phyloP scores from a whole-genome alignment of 495 filamentous ascomycete genomes.

The Trichoderma asperelloides region DNA sequence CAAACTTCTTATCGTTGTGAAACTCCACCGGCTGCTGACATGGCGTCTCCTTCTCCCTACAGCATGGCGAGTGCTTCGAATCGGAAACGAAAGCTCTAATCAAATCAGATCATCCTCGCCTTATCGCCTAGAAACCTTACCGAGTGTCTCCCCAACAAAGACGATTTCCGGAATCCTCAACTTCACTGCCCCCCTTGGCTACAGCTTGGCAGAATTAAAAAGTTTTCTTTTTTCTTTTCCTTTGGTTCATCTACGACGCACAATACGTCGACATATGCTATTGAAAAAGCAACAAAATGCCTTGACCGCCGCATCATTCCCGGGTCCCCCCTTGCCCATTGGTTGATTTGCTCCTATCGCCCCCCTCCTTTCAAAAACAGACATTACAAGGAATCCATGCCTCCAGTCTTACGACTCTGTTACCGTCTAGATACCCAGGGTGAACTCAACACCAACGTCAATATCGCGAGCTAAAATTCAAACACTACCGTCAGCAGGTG shows the following conservation, averaged over 20 bases:
- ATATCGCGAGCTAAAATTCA: constrained; percentile 71
- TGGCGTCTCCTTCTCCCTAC: background rate
- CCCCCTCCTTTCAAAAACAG: constrained; percentile 18
- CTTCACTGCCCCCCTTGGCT: background rate
- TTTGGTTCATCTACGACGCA: background rate
- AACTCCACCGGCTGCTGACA: background rate
- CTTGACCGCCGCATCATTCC: background rate
- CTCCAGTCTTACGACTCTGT: constrained; percentile 19
- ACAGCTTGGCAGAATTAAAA: background rate
- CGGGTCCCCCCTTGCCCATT: background rate
- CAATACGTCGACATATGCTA: background rate
- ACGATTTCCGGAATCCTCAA: background rate
- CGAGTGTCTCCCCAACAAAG: background rate
- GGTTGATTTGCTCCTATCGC: background rate
- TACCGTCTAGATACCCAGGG: constrained; percentile 71
- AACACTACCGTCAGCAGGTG: constrained; percentile 12
- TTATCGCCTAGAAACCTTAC: background rate
- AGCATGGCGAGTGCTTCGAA: no score
- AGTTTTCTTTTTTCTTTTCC: background rate
- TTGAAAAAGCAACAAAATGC: constrained; percentile 6
- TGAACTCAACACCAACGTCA: constrained; percentile 96
- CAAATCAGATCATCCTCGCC: background rate
- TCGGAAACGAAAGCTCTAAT: background rate
- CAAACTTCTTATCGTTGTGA: background rate
- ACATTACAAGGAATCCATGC: constrained; percentile 23